These are phyloP conservation scores for Artemisia argyi DNA, from an alignment of 129 eudicot genomes.

Conservation along the genomic window DNA sequence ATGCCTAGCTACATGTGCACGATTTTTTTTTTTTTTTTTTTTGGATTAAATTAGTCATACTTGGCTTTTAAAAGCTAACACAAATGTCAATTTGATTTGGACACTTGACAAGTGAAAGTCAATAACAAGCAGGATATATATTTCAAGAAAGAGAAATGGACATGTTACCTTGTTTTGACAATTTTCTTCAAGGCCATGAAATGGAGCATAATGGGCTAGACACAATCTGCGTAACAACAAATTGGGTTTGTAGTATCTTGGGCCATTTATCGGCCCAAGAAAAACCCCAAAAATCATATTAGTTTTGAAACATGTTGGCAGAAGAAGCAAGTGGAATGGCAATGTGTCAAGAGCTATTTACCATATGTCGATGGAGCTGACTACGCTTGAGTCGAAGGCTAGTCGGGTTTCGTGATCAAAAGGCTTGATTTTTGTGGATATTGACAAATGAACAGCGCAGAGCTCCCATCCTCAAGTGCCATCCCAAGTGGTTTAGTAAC, in stretches of 20 bases:
- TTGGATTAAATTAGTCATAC: not conserved
- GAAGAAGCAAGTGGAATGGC: not conserved
- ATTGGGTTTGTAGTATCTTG: conserved; percentile 3
- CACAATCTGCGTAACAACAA: not conserved
- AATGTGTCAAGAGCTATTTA: not conserved
- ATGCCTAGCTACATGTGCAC: too few species aligned
- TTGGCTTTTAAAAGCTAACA: not conserved
- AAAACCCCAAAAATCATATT: not conserved
- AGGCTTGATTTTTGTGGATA: not conserved
- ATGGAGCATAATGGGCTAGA: not conserved
- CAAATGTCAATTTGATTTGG: conserved; percentile 2
- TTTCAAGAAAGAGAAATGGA: not conserved
- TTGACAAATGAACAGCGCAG: not conserved
- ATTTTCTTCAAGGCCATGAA: not conserved
- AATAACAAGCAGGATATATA: not conserved
- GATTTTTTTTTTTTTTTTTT: too few species aligned
- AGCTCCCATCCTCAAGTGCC: not conserved
- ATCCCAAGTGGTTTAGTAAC: not conserved
- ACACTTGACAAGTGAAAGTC: not conserved
- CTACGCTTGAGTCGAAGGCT: not conserved
- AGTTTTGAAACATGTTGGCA: not conserved
- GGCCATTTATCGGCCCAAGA: conserved; percentile 3
- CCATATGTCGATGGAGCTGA: not conserved
- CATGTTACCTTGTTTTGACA: not conserved
- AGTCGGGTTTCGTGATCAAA: not conserved